Percentiles rank a stretch among this genome's conserved stretches.
Evolutionary conservation across 169 alveolate genomes (phyloP).

Genomic region (Plasmodium cynomolgi): DNA sequence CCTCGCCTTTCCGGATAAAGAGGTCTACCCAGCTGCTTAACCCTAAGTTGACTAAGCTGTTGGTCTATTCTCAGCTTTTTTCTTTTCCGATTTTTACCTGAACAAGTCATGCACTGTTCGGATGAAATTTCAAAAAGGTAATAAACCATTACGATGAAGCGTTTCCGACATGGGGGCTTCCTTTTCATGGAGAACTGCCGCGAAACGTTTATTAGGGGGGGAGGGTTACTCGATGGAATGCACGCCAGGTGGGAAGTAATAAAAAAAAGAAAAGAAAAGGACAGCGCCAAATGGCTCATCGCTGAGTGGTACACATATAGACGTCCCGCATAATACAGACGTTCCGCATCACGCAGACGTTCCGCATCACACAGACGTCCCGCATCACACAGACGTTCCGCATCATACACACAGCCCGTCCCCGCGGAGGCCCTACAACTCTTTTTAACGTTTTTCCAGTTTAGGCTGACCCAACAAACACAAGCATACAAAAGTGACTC

Average conservation of each 20-base stretch:
- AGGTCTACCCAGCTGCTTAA: background rate
- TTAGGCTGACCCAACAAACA: background rate
- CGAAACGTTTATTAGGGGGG: background rate
- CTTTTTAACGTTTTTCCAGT: background rate
- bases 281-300: background rate
- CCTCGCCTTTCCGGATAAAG: background rate
- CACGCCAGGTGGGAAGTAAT: background rate
- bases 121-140: background rate
- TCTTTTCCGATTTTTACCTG: background rate
- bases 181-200: background rate
- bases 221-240: background rate
- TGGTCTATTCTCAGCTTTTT: background rate
- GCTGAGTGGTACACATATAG: background rate
- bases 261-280: background rate
- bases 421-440: background rate
- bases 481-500: background rate
- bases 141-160: background rate
- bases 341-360: too few species aligned
- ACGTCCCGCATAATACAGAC: too few species aligned
- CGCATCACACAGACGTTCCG: too few species aligned
- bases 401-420: background rate
- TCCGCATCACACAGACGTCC: background rate
- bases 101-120: background rate
- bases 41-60: background rate
- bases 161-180: background rate